Percentiles rank a stretch among this genome's conserved stretches.
phyloP scores from a whole-genome alignment of 2,329 filamentous ascomycete species.

The Didymella lethalis region DNA sequence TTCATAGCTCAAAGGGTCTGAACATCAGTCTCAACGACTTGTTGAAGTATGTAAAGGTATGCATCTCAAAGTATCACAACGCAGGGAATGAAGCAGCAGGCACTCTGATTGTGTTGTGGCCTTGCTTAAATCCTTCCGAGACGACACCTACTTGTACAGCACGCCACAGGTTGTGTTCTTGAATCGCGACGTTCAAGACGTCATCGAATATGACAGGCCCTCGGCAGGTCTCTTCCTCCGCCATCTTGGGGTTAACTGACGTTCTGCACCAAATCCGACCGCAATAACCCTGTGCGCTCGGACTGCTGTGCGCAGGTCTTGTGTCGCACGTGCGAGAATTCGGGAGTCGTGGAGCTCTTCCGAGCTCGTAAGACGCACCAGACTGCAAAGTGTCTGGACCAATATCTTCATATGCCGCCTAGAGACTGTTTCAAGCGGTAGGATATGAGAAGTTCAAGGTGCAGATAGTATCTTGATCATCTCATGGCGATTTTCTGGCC shows the following conservation, averaged over 20 bases:
- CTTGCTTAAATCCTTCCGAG: conserved; percentile 13
- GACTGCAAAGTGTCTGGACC: background rate
- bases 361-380: background rate
- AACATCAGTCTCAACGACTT: conserved; percentile 26
- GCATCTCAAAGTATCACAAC: conserved; percentile 20
- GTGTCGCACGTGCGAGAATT: background rate
- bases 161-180: background rate
- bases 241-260: background rate
- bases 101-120: conserved; percentile 27
- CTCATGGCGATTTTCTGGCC: background rate
- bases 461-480: background rate
- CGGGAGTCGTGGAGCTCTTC: background rate
- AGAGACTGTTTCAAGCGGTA: background rate
- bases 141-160: conserved; percentile 10
- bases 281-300: background rate
- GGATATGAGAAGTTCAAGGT: background rate
- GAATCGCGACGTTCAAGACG: background rate
- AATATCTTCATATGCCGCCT: background rate
- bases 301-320: background rate
- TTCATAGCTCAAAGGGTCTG: conserved; percentile 12
- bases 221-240: background rate
- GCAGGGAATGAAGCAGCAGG: conserved; percentile 29
- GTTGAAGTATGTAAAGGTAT: conserved; percentile 23
- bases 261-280: conserved; percentile 1
- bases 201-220: background rate